Evolutionary conservation across 306 rosid genomes (phyloP).

Genomic region (Corylus avellana): DNA sequence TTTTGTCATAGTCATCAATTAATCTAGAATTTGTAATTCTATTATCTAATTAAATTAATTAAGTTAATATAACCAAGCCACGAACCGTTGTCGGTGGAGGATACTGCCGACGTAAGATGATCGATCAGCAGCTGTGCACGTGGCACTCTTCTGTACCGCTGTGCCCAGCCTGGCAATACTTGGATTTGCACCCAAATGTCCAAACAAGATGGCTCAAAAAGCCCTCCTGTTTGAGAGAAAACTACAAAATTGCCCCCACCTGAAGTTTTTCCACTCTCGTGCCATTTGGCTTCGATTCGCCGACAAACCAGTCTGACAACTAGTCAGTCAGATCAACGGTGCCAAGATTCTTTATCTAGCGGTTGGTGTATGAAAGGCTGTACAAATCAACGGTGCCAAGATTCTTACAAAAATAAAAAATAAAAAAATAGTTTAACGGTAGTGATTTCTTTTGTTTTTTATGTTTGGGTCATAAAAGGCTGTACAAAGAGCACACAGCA

Average conservation of each 20-base stretch:
- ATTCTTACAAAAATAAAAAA: no score
- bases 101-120: constrained; percentile 23
- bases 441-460: neutral
- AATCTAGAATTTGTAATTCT: neutral
- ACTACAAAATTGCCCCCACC: constrained; percentile 20
- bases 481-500: no score
- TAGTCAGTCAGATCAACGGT: neutral
- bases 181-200: neutral
- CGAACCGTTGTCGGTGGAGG: constrained; percentile 48
- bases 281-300: neutral
- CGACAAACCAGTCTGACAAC: constrained; percentile 5
- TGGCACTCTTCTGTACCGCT: constrained; percentile 12
- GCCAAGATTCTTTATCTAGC: neutral
- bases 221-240: constrained; percentile 12
- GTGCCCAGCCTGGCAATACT: constrained; percentile 24
- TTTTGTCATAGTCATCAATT: no score
- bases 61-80: constrained; percentile 1
- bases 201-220: no score
- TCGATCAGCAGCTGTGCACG: constrained; percentile 27
- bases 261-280: no score
- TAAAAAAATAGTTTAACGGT: neutral
- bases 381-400: neutral
- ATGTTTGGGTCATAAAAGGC: no score
- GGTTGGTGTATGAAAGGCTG: no score
- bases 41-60: no score